These are phyloP conservation scores for Taxawa tesnikishii DNA, from an alignment of 2,329 filamentous ascomycete species.

Conservation along the genomic window DNA sequence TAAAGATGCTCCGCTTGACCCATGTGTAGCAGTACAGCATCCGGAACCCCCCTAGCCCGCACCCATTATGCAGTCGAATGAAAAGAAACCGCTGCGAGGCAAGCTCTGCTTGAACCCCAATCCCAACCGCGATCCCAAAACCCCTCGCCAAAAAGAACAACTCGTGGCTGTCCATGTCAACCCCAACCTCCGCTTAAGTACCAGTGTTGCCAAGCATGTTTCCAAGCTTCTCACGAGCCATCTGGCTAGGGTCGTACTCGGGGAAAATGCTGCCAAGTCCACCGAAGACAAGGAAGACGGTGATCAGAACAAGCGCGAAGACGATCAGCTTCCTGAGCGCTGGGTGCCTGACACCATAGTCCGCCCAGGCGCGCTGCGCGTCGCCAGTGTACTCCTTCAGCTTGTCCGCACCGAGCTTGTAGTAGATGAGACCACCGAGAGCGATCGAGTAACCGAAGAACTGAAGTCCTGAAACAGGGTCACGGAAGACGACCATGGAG, in stretches of 20 bases:
- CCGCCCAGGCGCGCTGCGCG: conserved; percentile 67
- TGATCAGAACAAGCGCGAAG: conserved; percentile 49
- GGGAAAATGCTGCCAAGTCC: conserved; percentile 22
- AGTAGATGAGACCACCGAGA: conserved; percentile 67
- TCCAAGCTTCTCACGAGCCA: background rate
- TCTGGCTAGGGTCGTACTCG: conserved; percentile 11
- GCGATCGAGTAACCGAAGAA: conserved; percentile 77
- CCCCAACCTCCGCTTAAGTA: too few relatives aligned
- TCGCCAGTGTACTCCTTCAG: conserved; percentile 68
- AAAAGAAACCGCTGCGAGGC: too few relatives aligned
- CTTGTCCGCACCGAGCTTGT: conserved; percentile 75
- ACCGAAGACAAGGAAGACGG: conserved; percentile 58
- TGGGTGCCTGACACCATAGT: conserved; percentile 69
- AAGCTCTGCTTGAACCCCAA: too few relatives aligned
- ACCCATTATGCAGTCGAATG: too few relatives aligned
- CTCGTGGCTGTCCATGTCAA: too few relatives aligned
- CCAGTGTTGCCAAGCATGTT: background rate
- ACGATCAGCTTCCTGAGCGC: conserved; percentile 66
- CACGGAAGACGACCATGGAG: conserved; percentile 72
- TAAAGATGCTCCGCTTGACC: too few relatives aligned
- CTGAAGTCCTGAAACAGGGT: conserved; percentile 61
- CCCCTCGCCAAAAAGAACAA: too few relatives aligned
- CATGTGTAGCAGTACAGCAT: too few relatives aligned
- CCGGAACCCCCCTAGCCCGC: too few relatives aligned
- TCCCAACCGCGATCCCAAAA: too few relatives aligned